Conservation (phyloP, 441 rosid species). For the Populus trichocarpa region DNA sequence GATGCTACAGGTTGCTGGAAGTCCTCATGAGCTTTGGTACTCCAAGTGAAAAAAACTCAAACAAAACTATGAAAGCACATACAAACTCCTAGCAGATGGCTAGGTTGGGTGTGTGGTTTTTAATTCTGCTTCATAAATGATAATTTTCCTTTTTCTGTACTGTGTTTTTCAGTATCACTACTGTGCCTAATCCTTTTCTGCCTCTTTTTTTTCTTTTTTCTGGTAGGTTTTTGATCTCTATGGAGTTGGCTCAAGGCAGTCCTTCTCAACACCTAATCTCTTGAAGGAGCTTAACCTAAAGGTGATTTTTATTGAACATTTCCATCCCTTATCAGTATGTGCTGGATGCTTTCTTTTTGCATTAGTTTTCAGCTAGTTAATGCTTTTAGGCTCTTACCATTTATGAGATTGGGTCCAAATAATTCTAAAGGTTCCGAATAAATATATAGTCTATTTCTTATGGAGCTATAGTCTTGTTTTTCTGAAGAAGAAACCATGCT, state of each 20-base stretch:
- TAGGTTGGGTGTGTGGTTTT: constrained; percentile 13
- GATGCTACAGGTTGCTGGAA: not conserved
- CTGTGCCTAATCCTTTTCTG: constrained; percentile 5
- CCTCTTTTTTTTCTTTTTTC: constrained; percentile 4
- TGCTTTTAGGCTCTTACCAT: not conserved
- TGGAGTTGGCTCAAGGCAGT: constrained; percentile 76
- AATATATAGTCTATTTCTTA: not conserved
- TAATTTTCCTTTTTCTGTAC: not conserved
- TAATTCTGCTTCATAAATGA: constrained; percentile 7
- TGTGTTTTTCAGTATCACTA: not conserved
- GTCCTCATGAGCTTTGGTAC: not conserved
- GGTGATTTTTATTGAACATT: constrained; percentile 33
- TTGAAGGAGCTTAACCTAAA: constrained; percentile 68
- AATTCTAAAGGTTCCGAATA: not conserved
- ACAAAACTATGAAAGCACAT: not conserved
- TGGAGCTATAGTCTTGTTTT: not conserved
- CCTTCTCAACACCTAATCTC: constrained; percentile 71
- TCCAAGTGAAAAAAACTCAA: not conserved
- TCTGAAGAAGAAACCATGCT: not conserved
- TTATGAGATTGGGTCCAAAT: not conserved
- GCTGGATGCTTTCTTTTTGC: not conserved
- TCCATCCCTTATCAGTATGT: not conserved
- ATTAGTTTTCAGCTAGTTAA: not conserved
- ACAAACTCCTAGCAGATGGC: not conserved
- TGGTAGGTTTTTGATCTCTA: constrained; percentile 82